Conservation (phyloP, 208 protist species). For the Leishmania gerbilli region DNA sequence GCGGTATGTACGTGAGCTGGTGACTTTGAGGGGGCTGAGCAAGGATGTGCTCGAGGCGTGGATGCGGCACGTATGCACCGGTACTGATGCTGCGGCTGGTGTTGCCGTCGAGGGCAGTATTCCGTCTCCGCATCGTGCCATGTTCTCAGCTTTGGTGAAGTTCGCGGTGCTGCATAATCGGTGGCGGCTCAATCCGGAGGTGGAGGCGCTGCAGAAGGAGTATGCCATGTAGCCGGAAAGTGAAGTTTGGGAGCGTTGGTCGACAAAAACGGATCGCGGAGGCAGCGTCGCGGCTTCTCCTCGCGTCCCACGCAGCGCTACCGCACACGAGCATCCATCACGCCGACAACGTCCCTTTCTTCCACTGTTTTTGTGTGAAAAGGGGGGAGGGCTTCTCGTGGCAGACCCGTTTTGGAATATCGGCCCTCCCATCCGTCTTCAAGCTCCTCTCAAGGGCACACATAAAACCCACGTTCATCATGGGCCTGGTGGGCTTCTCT, state of each 20-base stretch:
- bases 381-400: background rate
- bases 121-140: slow-evolving; percentile 20
- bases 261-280: background rate
- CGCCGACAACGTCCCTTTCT: background rate
- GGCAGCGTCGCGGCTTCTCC: background rate
- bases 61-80: slow-evolving; percentile 30
- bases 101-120: background rate
- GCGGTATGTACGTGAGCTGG: slow-evolving; percentile 62
- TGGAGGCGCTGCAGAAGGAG: slow-evolving; percentile 24
- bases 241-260: background rate
- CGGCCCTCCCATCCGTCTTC: background rate
- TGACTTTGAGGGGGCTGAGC: slow-evolving; percentile 32
- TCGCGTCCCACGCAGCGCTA: background rate
- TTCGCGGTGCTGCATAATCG: slow-evolving; percentile 43
- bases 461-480: background rate
- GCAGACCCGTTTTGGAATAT: background rate
- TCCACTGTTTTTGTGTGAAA: background rate
- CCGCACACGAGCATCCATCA: background rate
- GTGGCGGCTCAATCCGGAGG: slow-evolving; percentile 25
- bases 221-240: background rate
- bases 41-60: slow-evolving; percentile 43
- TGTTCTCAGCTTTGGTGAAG: slow-evolving; percentile 44
- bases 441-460: background rate
- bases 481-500: background rate
- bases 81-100: background rate